These are phyloP conservation scores for Coniochaeta sp. DNA, from an alignment of 2,329 filamentous ascomycete genomes.

Conservation along the genomic window DNA sequence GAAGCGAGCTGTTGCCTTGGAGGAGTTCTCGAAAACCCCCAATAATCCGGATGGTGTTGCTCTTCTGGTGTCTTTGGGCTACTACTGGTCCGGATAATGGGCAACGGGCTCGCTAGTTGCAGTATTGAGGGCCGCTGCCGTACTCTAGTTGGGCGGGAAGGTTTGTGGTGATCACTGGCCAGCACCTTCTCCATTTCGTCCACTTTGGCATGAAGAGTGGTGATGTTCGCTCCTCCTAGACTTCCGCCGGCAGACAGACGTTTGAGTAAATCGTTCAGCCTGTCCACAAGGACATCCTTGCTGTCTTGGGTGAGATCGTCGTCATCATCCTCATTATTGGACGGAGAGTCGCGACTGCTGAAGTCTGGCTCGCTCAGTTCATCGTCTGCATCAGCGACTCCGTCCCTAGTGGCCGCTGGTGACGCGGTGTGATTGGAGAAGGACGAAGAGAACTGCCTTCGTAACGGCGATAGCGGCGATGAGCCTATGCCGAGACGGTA, in stretches of 20 bases:
- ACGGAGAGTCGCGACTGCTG: constrained; percentile 8
- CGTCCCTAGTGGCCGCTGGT: background rate
- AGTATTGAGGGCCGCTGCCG: constrained; percentile 6
- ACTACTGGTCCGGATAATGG: background rate
- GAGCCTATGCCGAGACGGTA: constrained; percentile 17
- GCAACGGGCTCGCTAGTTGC: background rate
- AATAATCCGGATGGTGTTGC: background rate
- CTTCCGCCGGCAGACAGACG: constrained; percentile 21
- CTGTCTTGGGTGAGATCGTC: constrained; percentile 24
- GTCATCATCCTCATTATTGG: background rate
- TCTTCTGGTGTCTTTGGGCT: background rate
- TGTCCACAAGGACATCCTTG: constrained; percentile 38
- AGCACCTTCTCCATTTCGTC: constrained; percentile 33
- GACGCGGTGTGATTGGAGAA: background rate
- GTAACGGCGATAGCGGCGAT: constrained; percentile 22
- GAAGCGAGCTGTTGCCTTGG: background rate
- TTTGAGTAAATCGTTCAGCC: constrained; percentile 29
- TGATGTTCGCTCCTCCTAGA: constrained; percentile 21
- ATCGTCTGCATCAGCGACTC: constrained; percentile 8
- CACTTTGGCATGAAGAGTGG: constrained; percentile 30
- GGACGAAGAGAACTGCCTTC: constrained; percentile 19
- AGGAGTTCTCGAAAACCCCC: background rate
- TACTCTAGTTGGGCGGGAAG: constrained; percentile 7
- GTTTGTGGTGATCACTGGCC: constrained; percentile 1
- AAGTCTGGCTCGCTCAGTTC: constrained; percentile 10